Base-by-base conservation (phyloP, 106 monocot species). In the Triglochin maritima region DNA sequence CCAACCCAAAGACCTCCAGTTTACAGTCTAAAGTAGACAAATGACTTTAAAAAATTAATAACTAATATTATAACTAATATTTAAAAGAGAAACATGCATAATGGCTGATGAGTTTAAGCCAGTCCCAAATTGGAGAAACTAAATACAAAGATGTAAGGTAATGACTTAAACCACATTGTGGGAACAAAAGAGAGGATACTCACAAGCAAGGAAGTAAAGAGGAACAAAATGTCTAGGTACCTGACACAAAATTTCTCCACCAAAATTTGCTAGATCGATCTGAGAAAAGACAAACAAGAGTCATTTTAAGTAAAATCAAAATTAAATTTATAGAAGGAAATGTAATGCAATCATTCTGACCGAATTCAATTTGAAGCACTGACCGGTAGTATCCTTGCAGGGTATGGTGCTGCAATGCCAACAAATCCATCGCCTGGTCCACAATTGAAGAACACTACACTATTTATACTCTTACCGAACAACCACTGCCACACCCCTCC, bases 201-300 rank as follows among this genome's bases (percentile, higher is more conserved):
- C 29, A 29, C 29, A 29, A 29, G 29, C 29, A 29, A 29, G 29
- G 1, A 29, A 29, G 29, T 29, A 29, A 29, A 29, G 29, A 29
- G 29, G 29, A 29, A 29, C 29, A 29, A 29, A 29, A 29, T 29
- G 29, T 29, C 6, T 48, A 14, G 64, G 7, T 79, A 96, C 95
- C 95, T 91, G 95, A 69, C 87, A 86, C 70, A 90, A 81, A 61
- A 96, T 75, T 79, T 96, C 90, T 59, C 90, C 95, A 67, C 83
- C 84, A 72, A 96, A 88, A 65, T 90, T 90, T 55, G 87, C 83
- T 52, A 96, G 69, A 72, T 96, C 85, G 64, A 96, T 66, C 94
- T 94, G 73, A 62, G 70, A 55, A 64, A 64, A 45, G 60, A 80
- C 56, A 61, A 47, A 47, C 57, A 57, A 45, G 55, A 10, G 67